Percentiles rank a stretch among this genome's conserved stretches.
Conservation (phyloP, 768 basidiomycete species). For the Mycena chlorophos region DNA sequence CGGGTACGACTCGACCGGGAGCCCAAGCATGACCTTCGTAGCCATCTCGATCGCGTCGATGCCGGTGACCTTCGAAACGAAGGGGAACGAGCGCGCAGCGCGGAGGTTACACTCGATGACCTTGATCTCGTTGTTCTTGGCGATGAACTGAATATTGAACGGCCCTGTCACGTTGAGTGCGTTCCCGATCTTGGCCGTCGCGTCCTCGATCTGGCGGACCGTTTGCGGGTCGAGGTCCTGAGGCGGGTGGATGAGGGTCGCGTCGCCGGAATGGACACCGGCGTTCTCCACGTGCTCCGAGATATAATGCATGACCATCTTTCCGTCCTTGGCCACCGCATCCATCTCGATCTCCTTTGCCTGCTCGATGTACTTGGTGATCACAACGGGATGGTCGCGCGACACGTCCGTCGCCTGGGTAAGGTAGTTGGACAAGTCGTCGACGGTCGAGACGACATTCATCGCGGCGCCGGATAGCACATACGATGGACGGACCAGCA, state of each 20-base stretch:
- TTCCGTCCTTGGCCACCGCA: slow-evolving; percentile 93
- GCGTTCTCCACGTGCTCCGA: slow-evolving; percentile 99
- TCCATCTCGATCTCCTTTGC: slow-evolving; percentile 99
- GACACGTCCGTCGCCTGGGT: slow-evolving; percentile 96
- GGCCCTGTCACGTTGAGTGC: slow-evolving; percentile 98
- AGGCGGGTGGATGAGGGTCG: slow-evolving; percentile 95
- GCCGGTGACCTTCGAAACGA: slow-evolving; percentile 98
- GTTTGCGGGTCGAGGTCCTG: slow-evolving; percentile 98
- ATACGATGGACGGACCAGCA: slow-evolving; percentile 95
- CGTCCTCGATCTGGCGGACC: slow-evolving; percentile 93
- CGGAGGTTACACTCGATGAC: slow-evolving; percentile 99
- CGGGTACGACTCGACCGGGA: slow-evolving; percentile 89
- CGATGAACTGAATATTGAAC: slow-evolving; percentile 99
- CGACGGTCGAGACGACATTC: slow-evolving; percentile 95
- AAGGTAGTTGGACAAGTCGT: slow-evolving; percentile 90
- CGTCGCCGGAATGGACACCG: slow-evolving; percentile 98
- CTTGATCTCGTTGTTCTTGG: slow-evolving; percentile 99
- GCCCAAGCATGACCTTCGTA: slow-evolving; percentile 95
- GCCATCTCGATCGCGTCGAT: slow-evolving; percentile 99
- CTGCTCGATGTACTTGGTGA: slow-evolving; percentile 98
- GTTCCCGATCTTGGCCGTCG: slow-evolving; percentile 95
- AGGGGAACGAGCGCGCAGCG: slow-evolving; percentile 96
- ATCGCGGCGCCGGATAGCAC: slow-evolving; percentile 99
- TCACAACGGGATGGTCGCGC: slow-evolving; percentile 94
- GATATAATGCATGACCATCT: slow-evolving; percentile 99